Percentiles rank a stretch among this genome's conserved stretches.
Evolutionary conservation across 495 filamentous ascomycete species (phyloP).

Genomic region (Penicillium alfredii): DNA sequence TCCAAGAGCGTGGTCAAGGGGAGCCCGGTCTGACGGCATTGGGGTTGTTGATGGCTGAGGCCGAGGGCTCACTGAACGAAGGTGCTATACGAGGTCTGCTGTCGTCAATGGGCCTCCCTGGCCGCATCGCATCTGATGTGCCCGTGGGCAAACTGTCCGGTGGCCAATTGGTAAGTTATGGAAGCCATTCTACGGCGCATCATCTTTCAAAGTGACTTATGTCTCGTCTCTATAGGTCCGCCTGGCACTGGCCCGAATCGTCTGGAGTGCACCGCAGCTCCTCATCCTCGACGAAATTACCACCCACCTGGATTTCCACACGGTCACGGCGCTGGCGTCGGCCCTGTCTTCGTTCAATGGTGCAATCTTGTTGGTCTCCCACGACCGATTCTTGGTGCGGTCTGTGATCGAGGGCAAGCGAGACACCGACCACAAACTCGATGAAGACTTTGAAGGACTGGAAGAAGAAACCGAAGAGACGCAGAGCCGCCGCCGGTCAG

Average conservation of each 20-base stretch:
- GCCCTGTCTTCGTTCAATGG: slow-evolving; percentile 62
- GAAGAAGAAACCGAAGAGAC: slow-evolving; percentile 43
- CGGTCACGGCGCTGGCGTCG: slow-evolving; percentile 60
- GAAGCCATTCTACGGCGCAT: too few relatives aligned
- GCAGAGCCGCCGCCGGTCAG: slow-evolving; percentile 45
- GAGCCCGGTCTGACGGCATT: slow-evolving; percentile 56
- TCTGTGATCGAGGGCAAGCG: slow-evolving; percentile 61
- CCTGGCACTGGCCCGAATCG: slow-evolving; percentile 60
- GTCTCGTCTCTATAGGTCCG: slow-evolving; percentile 44
- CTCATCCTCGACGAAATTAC: slow-evolving; percentile 79
- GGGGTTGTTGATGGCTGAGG: slow-evolving; percentile 46
- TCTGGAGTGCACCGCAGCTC: slow-evolving; percentile 63
- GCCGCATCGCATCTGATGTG: slow-evolving; percentile 60
- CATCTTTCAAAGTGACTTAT: too few relatives aligned
- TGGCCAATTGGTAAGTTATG: slow-evolving; percentile 58
- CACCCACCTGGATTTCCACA: slow-evolving; percentile 78
- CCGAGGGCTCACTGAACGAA: slow-evolving; percentile 48
- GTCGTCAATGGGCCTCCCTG: slow-evolving; percentile 58
- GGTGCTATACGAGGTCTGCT: slow-evolving; percentile 57
- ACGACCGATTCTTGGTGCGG: slow-evolving; percentile 71
- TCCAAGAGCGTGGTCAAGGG: slow-evolving; percentile 44
- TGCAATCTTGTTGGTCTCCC: slow-evolving; percentile 65
- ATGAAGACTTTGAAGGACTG: slow-evolving; percentile 46
- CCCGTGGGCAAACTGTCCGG: slow-evolving; percentile 64
- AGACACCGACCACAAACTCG: slow-evolving; percentile 33